These are phyloP conservation scores for Microascus cirrosus DNA, from an alignment of 2,329 filamentous ascomycete genomes.

Conservation along the genomic window DNA sequence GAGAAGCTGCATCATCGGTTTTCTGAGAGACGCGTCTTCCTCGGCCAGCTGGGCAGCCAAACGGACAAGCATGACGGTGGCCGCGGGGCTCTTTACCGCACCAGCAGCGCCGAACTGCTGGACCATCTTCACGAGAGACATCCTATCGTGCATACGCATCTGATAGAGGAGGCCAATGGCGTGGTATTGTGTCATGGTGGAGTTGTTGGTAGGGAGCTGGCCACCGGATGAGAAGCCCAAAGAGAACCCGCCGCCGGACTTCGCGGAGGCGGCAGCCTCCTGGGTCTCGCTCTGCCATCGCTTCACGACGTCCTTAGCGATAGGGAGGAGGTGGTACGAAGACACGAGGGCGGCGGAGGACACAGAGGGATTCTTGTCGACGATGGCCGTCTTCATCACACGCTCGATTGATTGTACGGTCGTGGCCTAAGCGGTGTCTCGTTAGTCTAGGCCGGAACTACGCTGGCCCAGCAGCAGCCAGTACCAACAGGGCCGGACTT, in stretches of 20 bases:
- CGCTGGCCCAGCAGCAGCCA: not conserved
- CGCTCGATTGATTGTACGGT: conserved; percentile 97
- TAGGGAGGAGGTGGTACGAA: conserved; percentile 93
- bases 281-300: conserved; percentile 99
- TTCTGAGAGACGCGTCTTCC: conserved; percentile 78
- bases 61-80: conserved; percentile 83
- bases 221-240: conserved; percentile 79
- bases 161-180: conserved; percentile 95
- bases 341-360: conserved; percentile 93
- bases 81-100: conserved; percentile 88
- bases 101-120: conserved; percentile 91
- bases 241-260: conserved; percentile 81
- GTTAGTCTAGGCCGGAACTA: not conserved
- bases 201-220: conserved; percentile 74
- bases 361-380: conserved; percentile 96
- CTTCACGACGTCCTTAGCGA: conserved; percentile 87
- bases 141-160: conserved; percentile 93
- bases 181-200: conserved; percentile 97
- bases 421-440: conserved; percentile 50
- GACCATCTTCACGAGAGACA: conserved; percentile 99
- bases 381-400: conserved; percentile 97
- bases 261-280: conserved; percentile 83
- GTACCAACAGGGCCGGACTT: conserved; percentile 21
- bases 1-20: conserved; percentile 93
- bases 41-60: conserved; percentile 88